These are phyloP conservation scores for Crithidia bombi DNA, from an alignment of 208 protist species.

Conservation along the genomic window DNA sequence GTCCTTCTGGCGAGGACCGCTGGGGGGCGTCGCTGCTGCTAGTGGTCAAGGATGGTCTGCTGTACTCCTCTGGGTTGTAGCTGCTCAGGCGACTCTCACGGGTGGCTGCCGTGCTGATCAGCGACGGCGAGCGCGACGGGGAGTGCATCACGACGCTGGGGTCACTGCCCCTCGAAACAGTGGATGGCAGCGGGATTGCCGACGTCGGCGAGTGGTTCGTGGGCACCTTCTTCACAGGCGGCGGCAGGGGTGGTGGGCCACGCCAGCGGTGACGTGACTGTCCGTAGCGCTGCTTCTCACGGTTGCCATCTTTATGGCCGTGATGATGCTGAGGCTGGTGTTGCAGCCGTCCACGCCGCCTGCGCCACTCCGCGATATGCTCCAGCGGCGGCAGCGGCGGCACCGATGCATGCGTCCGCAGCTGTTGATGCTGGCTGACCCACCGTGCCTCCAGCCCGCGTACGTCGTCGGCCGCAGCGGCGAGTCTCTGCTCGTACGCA, in stretches of 20 bases:
- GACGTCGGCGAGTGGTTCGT: neutral
- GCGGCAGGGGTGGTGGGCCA: neutral
- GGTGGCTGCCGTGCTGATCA: constrained; percentile 1
- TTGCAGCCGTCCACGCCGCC: constrained; percentile 9
- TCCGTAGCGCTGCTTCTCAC: neutral
- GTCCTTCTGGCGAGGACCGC: neutral
- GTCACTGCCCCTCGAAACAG: neutral
- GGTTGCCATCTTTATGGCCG: neutral
- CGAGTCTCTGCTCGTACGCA: constrained; percentile 8
- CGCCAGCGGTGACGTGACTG: constrained; percentile 10
- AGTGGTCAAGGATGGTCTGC: neutral
- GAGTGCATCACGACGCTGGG: neutral
- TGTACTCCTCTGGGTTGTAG: constrained; percentile 12
- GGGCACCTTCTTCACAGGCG: neutral
- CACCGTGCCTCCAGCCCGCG: constrained; percentile 24
- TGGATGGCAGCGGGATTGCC: neutral
- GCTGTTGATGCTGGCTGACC: constrained; percentile 21
- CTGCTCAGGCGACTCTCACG: constrained; percentile 8
- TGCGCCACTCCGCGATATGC: constrained; percentile 21
- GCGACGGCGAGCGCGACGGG: constrained; percentile 7
- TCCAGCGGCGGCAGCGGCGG: constrained; percentile 17
- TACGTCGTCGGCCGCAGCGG: neutral
- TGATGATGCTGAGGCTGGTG: neutral
- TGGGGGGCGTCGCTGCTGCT: constrained; percentile 14
- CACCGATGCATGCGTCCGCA: constrained; percentile 8